These are phyloP conservation scores for Lentithecium fluviatile DNA, from an alignment of 495 filamentous ascomycete genomes.

Conservation along the genomic window DNA sequence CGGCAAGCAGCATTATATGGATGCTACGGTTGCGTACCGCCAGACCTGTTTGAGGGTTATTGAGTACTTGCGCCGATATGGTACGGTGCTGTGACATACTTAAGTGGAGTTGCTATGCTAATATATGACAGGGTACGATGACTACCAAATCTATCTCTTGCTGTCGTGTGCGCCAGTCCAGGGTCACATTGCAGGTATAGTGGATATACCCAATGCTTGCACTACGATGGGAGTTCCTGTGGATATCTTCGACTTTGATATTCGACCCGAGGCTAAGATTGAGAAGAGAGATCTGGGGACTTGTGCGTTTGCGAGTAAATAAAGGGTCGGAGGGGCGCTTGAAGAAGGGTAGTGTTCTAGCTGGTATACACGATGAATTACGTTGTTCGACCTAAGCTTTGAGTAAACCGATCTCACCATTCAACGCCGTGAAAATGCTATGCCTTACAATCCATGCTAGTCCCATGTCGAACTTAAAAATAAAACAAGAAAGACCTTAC, in stretches of 20 bases:
- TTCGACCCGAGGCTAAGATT: slow-evolving; percentile 64
- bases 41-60: slow-evolving; percentile 80
- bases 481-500: background rate
- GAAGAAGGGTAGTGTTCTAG: no score
- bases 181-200: slow-evolving; percentile 90
- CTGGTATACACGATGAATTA: no score
- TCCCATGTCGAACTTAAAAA: no score
- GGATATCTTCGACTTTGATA: slow-evolving; percentile 97
- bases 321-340: slow-evolving; percentile 7
- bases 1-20: slow-evolving; percentile 91
- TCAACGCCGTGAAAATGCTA: no score
- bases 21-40: slow-evolving; percentile 88
- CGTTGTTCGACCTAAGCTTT: no score
- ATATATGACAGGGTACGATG: slow-evolving; percentile 48
- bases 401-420: no score
- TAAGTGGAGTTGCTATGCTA: background rate
- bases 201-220: slow-evolving; percentile 84
- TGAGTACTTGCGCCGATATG: slow-evolving; percentile 83
- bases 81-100: slow-evolving; percentile 46
- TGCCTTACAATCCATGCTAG: no score
- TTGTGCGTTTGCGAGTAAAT: slow-evolving; percentile 69
- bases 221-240: slow-evolving; percentile 87
- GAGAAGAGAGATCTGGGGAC: slow-evolving; percentile 70
- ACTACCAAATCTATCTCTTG: slow-evolving; percentile 88
- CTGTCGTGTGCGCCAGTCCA: slow-evolving; percentile 88